Evolutionary conservation across 2,329 filamentous ascomycete genomes (phyloP).

Genomic region (Akanthomyces muscarius): DNA sequence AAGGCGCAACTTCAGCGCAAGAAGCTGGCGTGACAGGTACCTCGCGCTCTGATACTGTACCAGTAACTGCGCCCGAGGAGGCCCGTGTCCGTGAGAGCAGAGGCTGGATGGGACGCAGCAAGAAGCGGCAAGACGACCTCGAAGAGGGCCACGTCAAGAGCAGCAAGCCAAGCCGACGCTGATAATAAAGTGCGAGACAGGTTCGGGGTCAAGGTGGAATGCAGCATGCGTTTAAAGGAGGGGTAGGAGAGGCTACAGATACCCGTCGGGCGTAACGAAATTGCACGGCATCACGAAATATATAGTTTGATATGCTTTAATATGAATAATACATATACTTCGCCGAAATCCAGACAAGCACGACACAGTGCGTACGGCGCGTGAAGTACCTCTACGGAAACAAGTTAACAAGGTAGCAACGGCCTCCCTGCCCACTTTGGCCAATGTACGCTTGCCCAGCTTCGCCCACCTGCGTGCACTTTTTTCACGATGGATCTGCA

Average conservation of each 20-base stretch:
- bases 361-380: not conserved
- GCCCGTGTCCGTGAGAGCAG: conserved; percentile 28
- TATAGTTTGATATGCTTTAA: conserved; percentile 3
- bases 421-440: not conserved
- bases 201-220: not conserved
- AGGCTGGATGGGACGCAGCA: conserved; percentile 27
- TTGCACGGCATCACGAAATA: conserved; percentile 11
- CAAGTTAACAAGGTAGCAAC: too few species aligned
- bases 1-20: conserved; percentile 20
- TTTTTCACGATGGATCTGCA: conserved; percentile 13
- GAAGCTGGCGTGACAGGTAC: conserved; percentile 9
- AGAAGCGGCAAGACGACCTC: conserved; percentile 27
- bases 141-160: conserved; percentile 26
- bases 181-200: conserved; percentile 11
- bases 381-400: too few species aligned
- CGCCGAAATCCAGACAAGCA: not conserved
- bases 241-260: not conserved
- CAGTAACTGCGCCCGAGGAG: not conserved
- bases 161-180: conserved; percentile 14
- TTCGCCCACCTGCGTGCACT: not conserved
- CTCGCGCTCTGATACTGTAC: not conserved
- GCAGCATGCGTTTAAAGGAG: not conserved
- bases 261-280: conserved; percentile 6
- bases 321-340: not conserved
- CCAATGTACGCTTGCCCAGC: not conserved